A percentile compares a stretch with the other conserved stretches of the same genome.
Evolutionary conservation across 2,329 filamentous ascomycete species (phyloP).

Genomic region (Colletotrichum aenigma): DNA sequence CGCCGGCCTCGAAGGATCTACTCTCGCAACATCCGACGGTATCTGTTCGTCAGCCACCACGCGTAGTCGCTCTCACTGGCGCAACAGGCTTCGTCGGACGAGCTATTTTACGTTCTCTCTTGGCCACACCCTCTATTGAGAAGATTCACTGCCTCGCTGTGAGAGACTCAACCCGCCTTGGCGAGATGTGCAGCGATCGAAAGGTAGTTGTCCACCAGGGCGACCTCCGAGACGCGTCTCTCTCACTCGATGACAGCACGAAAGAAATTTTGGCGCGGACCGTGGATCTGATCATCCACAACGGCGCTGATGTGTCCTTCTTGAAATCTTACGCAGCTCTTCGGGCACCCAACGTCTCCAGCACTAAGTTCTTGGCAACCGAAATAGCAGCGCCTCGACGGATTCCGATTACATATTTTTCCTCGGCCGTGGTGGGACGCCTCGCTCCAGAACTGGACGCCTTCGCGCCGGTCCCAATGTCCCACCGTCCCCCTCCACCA

Average conservation of each 20-base stretch:
- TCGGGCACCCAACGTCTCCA: slow-evolving; percentile 27
- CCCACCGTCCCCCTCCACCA: slow-evolving; percentile 11
- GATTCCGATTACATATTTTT: slow-evolving; percentile 41
- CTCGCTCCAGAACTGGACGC: background rate
- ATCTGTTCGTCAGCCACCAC: background rate
- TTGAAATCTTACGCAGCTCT: slow-evolving; percentile 33
- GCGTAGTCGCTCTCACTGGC: slow-evolving; percentile 17
- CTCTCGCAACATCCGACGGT: background rate
- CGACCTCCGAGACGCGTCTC: slow-evolving; percentile 33
- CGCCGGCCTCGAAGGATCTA: background rate
- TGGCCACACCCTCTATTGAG: background rate
- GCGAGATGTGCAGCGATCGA: background rate
- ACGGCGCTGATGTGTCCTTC: slow-evolving; percentile 39
- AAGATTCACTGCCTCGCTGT: slow-evolving; percentile 20
- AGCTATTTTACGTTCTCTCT: slow-evolving; percentile 5
- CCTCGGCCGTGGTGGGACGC: slow-evolving; percentile 26
- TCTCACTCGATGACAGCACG: slow-evolving; percentile 39
- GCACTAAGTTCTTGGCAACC: slow-evolving; percentile 28
- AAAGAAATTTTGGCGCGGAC: background rate
- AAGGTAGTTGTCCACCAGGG: slow-evolving; percentile 41
- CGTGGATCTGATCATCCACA: slow-evolving; percentile 55
- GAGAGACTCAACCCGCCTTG: background rate
- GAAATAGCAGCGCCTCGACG: slow-evolving; percentile 23
- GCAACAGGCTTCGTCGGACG: slow-evolving; percentile 22
- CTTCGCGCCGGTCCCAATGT: slow-evolving; percentile 15